A percentile compares a stretch with the other conserved stretches of the same genome.
phyloP scores from a whole-genome alignment of 2,329 filamentous ascomycete species.

The Penicillium janthinellum region DNA sequence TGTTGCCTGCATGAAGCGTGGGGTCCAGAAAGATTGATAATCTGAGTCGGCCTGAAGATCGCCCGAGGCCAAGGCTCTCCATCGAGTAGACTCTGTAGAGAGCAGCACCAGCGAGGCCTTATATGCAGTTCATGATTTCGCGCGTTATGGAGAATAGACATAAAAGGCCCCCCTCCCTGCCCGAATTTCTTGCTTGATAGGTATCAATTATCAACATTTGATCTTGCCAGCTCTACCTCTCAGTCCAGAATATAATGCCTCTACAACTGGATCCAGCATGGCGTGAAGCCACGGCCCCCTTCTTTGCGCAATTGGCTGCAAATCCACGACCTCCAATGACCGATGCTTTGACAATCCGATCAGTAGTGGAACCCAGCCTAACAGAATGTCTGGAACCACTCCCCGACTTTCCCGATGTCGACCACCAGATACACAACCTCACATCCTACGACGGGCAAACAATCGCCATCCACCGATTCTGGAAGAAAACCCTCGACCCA shows the following conservation, averaged over 20 bases:
- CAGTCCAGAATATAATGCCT: constrained; percentile 12
- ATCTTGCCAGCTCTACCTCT: neutral
- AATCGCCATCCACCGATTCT: constrained; percentile 24
- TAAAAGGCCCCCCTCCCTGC: no score
- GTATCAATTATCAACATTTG: neutral
- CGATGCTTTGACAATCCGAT: constrained; percentile 14
- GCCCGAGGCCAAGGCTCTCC: neutral
- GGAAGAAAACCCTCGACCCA: constrained; percentile 7
- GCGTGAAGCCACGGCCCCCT: constrained; percentile 14
- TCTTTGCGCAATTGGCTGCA: constrained; percentile 14
- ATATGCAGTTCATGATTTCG: neutral
- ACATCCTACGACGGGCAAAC: constrained; percentile 24
- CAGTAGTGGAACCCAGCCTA: constrained; percentile 13
- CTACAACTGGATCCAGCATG: constrained; percentile 25
- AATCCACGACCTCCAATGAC: constrained; percentile 14
- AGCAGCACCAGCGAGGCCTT: no score
- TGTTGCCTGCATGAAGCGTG: neutral
- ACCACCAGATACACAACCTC: constrained; percentile 15
- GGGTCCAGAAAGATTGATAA: neutral
- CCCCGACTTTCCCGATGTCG: constrained; percentile 20
- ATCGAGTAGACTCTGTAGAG: no score
- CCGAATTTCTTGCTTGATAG: no score
- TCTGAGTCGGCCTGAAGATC: neutral
- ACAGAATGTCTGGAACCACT: constrained; percentile 5
- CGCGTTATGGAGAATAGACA: neutral